Percentiles rank a stretch among this genome's conserved stretches.
Conservation (phyloP, 1,139 yeast genomes). For the Saccharomyces pastorianus region DNA sequence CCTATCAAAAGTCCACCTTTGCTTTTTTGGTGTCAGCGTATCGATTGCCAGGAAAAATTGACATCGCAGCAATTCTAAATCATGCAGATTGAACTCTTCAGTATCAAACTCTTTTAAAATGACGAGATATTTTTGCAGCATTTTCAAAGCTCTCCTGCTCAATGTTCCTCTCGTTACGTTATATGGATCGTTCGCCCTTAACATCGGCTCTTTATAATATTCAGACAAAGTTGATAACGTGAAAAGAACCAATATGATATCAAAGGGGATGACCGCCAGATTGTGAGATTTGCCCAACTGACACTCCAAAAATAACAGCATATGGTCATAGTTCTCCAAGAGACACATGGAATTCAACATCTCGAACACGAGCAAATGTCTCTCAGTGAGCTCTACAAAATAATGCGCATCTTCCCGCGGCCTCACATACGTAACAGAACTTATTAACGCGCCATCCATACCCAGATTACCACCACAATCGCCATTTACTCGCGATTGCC, state of each 20-base stretch:
- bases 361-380: conserved; percentile 20
- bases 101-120: conserved; percentile 17
- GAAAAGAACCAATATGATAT: conserved; percentile 23
- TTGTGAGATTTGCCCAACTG: conserved; percentile 7
- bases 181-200: conserved; percentile 22
- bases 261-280: conserved; percentile 23
- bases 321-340: conserved; percentile 23
- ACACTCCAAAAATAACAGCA: conserved; percentile 21
- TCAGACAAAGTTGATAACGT: conserved; percentile 23
- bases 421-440: neutral
- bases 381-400: conserved; percentile 23
- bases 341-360: conserved; percentile 24
- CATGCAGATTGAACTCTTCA: conserved; percentile 12
- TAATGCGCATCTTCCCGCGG: conserved; percentile 16
- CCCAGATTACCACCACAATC: neutral
- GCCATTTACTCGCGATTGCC: conserved; percentile 1
- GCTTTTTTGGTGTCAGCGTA: conserved; percentile 10
- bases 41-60: conserved; percentile 27
- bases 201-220: conserved; percentile 14
- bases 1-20: conserved; percentile 7
- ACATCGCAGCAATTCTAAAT: conserved; percentile 25
- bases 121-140: conserved; percentile 14
- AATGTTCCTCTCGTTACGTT: conserved; percentile 18
- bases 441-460: neutral
- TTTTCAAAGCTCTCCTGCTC: conserved; percentile 17